phyloP scores from a whole-genome alignment of 2,329 filamentous ascomycete genomes.

The Fusarium nygamai region DNA sequence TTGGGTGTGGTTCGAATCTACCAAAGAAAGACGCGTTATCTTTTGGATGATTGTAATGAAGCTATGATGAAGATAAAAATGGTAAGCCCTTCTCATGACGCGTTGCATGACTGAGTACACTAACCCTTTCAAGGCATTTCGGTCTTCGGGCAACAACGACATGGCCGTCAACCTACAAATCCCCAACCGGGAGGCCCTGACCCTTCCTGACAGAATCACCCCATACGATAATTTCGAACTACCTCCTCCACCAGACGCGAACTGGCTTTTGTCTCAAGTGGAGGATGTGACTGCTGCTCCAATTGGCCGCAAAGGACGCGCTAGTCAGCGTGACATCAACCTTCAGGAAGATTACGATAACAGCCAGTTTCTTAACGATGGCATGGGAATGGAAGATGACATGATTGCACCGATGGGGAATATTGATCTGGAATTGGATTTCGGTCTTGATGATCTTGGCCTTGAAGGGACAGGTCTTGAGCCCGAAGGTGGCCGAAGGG shows the following conservation, averaged over 20 bases:
- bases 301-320: conserved; percentile 65
- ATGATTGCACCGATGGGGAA: conserved; percentile 69
- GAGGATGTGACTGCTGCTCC: conserved; percentile 67
- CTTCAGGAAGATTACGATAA: conserved; percentile 74
- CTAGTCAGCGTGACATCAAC: conserved; percentile 72
- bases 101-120: conserved; percentile 3
- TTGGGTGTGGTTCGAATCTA: conserved; percentile 98
- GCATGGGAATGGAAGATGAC: conserved; percentile 67
- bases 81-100: conserved; percentile 62
- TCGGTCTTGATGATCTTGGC: conserved; percentile 77
- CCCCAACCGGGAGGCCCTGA: conserved; percentile 85
- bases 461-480: conserved; percentile 67
- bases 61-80: conserved; percentile 98
- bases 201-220: conserved; percentile 91
- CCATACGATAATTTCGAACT: conserved; percentile 83
- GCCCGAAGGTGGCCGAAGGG: conserved; percentile 92
- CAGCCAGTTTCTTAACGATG: conserved; percentile 83
- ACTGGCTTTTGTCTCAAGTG: conserved; percentile 81
- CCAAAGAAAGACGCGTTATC: conserved; percentile 93
- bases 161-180: conserved; percentile 84
- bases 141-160: conserved; percentile 93
- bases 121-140: conserved; percentile 81
- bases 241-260: conserved; percentile 88
- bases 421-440: conserved; percentile 77
- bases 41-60: conserved; percentile 97